Evolutionary conservation across 805 yeast species (phyloP), one percentile per base, ranked within the genome.

Genomic region (Candida awuae): DNA sequence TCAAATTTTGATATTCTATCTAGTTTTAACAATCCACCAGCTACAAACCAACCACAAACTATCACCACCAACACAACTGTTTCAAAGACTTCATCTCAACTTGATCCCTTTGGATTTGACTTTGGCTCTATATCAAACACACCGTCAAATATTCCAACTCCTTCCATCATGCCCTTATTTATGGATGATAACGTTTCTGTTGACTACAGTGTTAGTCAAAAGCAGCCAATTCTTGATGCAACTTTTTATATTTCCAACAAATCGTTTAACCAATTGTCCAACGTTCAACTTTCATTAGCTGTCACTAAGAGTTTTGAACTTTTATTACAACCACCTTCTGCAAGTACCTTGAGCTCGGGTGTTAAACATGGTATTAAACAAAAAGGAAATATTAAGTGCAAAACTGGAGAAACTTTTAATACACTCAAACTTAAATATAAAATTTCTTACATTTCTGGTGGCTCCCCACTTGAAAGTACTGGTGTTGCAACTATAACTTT

Each of bases 361-460:
- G 33, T 46, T 8, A 29, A 45, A 4, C 48, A 50, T 26, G 53
- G 54, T 4, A 49, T 59, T 23, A 47, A 50, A 6, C 62, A 58
- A 39, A 44, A 41, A 15, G 54, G 50, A 16, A 43, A 39, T 21
- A 47, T 58, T 36, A 43, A 41, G 32, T 47, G 46, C 38, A 48
- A 46, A 37, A 39, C 42, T 20, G 47, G 51, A 13, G 34, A 46
- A 34, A 12, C 28, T 29, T 44, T 39, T 29, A 29, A 35, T 18
- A 23, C 15, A 10, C 35, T 82, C 48, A 84, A 82, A 59, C 66
- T 86, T 37, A 82, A 84, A 57, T 85, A 90, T 90, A 83, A 80
- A 56, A 67, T 73, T 15, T 70, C 71, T 41, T 85, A 75, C 55
- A 49, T 50, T 8, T 51, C 68, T 9, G 72, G 70, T 40, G 75